Evolutionary conservation across 306 rosid species (phyloP), one percentile per base, ranked within the genome.

Genomic region (Vigna reflexopilosa): DNA sequence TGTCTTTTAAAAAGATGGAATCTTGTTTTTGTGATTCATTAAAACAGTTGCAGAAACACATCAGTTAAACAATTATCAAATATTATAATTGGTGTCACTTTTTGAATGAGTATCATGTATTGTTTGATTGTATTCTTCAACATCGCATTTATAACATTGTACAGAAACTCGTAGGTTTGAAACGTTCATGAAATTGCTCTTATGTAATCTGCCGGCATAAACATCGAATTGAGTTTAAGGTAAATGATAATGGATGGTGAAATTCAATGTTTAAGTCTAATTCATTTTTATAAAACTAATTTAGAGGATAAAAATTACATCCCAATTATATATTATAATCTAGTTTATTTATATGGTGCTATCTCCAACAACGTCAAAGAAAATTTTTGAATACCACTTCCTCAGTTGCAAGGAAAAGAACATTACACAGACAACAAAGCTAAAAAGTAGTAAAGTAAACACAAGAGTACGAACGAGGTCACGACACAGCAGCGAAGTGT

Each of bases 1-100:
- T 24, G 52, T 52, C 66, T 47, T 73, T 73, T 48, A 3, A 17
- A 62, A 76, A 63, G 72, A 51, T 24, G 36, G 72, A 51, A 76
- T 63, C 22, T 63, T 34, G 14, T 32, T 34, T 4, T 50, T 34
- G 63, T 49, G 9, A 76, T 6, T 8, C 3, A 11, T 30, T 28
- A 28, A 30, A 61, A 15, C 16, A 57, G 58, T 42, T 42, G 24
- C 42, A 24, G 26, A 24, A 44, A 40, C 65, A 36, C 65, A 36
- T 71, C 26, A 8, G 22, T 9, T 40, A 40, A 40, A 40, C 12
- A 40, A 9, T 38, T 38, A 6, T 38, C 42, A 1, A 38, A 38
- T 7, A 38, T 38, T 38, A 38, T 38, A 38, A 1, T 38, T 38
- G 42, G 2, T 38, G 42, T 38, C 0, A 38, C 9, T 42, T 8